These are phyloP conservation scores for Coffea eugenioides DNA, from an alignment of 257 asterid species.

Conservation along the genomic window DNA sequence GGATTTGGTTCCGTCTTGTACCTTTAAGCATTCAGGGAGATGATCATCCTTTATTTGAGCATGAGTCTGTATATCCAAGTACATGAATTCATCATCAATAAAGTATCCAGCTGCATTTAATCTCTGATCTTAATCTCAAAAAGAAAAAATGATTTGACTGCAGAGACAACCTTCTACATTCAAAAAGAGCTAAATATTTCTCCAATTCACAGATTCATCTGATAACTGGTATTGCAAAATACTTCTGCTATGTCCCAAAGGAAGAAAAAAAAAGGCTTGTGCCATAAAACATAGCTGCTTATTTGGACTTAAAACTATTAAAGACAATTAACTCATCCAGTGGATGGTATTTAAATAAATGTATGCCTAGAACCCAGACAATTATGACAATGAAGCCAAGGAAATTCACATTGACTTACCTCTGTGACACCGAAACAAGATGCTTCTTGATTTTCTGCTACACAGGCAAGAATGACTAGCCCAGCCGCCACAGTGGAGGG, in stretches of 20 bases:
- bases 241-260: neutral
- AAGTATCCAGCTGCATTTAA: neutral
- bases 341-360: neutral
- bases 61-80: slow-evolving; percentile 57
- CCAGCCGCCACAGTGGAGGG: slow-evolving; percentile 96
- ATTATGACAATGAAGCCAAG: neutral
- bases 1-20: slow-evolving; percentile 21
- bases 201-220: neutral
- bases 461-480: slow-evolving; percentile 75
- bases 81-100: slow-evolving; percentile 23
- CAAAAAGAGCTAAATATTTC: neutral
- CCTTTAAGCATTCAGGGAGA: slow-evolving; percentile 87
- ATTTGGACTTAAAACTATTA: neutral
- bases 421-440: slow-evolving; percentile 47
- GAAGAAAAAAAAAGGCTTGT: neutral
- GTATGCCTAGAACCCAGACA: neutral
- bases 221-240: neutral
- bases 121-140: neutral
- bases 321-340: neutral
- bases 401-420: slow-evolving; percentile 36
- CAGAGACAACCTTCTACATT: neutral
- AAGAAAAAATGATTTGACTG: neutral
- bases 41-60: slow-evolving; percentile 51
- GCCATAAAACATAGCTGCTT: neutral
- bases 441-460: slow-evolving; percentile 54